Evolutionary conservation across 108 stramenopile genomes (phyloP).

Genomic region (Skeletonema costatum): DNA sequence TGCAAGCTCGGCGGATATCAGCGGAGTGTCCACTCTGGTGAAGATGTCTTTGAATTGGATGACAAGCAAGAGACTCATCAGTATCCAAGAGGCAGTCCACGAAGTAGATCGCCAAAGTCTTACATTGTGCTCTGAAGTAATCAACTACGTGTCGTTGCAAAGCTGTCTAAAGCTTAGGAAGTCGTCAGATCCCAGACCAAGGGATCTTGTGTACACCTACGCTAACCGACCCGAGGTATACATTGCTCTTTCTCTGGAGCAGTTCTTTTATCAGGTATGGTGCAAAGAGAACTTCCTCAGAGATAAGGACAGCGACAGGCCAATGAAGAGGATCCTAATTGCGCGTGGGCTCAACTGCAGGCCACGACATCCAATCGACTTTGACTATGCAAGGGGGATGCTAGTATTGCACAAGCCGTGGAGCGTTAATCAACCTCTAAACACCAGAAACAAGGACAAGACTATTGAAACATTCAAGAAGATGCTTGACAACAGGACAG

Average conservation of each 20-base stretch:
- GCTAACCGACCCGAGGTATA: not conserved
- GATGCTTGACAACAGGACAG: not conserved
- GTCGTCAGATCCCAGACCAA: not conserved
- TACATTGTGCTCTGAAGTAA: not conserved
- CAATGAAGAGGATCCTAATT: too few species aligned
- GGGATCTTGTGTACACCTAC: not conserved
- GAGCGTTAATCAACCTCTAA: not conserved
- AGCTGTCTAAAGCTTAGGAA: not conserved
- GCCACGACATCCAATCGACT: conserved; percentile 3
- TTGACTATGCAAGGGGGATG: conserved; percentile 20
- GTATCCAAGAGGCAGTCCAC: conserved; percentile 3
- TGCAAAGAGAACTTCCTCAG: not conserved
- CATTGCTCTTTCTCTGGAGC: not conserved
- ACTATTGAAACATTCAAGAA: not conserved
- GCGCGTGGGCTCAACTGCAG: conserved; percentile 3
- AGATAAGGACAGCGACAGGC: not conserved
- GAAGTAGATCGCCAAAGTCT: not conserved
- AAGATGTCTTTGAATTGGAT: not conserved
- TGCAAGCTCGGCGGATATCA: too few species aligned
- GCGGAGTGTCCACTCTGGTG: too few species aligned
- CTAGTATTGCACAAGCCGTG: conserved; percentile 21
- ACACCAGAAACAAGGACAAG: not conserved
- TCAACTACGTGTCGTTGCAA: not conserved
- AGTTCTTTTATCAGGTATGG: not conserved
- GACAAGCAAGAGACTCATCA: not conserved